These are phyloP conservation scores for Eucalyptus tenuipes DNA, from an alignment of 345 rosid genomes.

Conservation along the genomic window DNA sequence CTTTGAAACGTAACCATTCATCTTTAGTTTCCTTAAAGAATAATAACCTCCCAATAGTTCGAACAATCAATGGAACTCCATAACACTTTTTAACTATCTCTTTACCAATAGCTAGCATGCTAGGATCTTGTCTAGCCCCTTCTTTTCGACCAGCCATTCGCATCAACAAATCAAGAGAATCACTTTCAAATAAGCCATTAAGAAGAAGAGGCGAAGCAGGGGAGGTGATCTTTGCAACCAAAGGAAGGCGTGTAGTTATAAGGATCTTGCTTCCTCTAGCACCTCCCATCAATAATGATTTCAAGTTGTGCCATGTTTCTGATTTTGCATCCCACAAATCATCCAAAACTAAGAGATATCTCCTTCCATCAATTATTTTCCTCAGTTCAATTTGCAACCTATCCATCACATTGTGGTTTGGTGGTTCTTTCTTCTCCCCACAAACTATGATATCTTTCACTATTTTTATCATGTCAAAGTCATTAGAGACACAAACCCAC, in stretches of 20 bases:
- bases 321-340: background rate
- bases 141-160: background rate
- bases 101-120: background rate
- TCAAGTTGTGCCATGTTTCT: background rate
- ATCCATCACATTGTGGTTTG: background rate
- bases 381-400: background rate
- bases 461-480: too few relatives aligned
- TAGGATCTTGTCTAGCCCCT: rapidly evolving
- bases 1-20: background rate
- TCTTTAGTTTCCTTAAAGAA: background rate
- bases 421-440: background rate
- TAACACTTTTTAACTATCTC: background rate
- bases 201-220: background rate
- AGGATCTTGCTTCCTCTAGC: background rate
- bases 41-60: background rate
- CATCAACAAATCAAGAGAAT: background rate
- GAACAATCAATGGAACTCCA: background rate
- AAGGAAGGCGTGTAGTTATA: background rate
- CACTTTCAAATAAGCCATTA: too few relatives aligned
- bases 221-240: background rate
- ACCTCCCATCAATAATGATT: background rate
- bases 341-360: background rate
- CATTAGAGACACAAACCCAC: too few relatives aligned
- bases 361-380: background rate
- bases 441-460: background rate